Evolutionary conservation across 2,329 filamentous ascomycete genomes (phyloP).

Genomic region (Pestalotiopsis sp.): DNA sequence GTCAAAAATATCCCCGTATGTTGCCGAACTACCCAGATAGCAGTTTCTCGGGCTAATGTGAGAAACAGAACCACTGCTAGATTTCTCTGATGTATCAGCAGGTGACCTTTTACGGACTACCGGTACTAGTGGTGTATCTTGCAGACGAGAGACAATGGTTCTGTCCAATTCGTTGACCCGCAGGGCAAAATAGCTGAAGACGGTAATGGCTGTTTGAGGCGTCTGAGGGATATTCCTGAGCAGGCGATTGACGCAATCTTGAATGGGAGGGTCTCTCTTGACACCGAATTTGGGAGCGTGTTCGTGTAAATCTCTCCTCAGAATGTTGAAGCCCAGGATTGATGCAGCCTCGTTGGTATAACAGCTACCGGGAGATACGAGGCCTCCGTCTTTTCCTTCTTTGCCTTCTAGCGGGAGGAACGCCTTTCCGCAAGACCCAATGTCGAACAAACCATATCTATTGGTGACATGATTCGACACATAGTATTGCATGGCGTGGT

Average conservation of each 20-base stretch:
- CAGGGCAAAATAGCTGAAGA: conserved; percentile 84
- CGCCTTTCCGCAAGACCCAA: conserved; percentile 54
- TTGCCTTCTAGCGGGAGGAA: conserved; percentile 76
- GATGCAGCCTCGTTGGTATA: conserved; percentile 80
- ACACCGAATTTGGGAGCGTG: conserved; percentile 88
- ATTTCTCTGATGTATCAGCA: conserved; percentile 38
- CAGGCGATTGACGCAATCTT: conserved; percentile 74
- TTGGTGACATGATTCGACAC: conserved; percentile 79
- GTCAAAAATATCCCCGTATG: conserved; percentile 90
- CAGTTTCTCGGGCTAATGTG: conserved; percentile 72
- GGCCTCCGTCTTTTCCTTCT: conserved; percentile 57
- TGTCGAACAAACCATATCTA: conserved; percentile 69
- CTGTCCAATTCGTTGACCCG: conserved; percentile 74
- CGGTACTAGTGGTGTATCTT: conserved; percentile 72
- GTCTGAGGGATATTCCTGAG: conserved; percentile 72
- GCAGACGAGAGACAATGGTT: conserved; percentile 61
- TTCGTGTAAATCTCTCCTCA: conserved; percentile 74
- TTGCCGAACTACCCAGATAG: conserved; percentile 73
- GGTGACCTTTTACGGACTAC: conserved; percentile 42
- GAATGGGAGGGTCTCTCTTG: conserved; percentile 76
- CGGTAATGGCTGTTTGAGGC: conserved; percentile 63
- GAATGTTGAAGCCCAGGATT: conserved; percentile 78
- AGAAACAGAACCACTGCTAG: conserved; percentile 38
- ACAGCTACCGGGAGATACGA: conserved; percentile 76
- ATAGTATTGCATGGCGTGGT: conserved; percentile 79